These are phyloP conservation scores for Candida tunisiensis DNA, from an alignment of 1,139 yeast species.

Conservation along the genomic window DNA sequence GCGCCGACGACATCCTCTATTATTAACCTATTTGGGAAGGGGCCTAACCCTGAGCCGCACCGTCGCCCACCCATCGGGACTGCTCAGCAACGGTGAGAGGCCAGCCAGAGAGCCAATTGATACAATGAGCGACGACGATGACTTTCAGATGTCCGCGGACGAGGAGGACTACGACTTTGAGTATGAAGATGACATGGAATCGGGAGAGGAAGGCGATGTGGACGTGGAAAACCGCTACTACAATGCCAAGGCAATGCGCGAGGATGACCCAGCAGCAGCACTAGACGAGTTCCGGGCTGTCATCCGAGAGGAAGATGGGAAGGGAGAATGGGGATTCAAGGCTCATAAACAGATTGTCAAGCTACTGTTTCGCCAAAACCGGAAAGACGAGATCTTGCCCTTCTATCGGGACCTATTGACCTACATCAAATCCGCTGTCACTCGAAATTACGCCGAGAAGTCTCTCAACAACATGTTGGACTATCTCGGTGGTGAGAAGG, in stretches of 20 bases:
- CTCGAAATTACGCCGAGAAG: constrained; percentile 40
- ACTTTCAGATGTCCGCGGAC: constrained; percentile 7
- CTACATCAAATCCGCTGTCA: constrained; percentile 11
- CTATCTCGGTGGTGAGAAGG: constrained; percentile 23
- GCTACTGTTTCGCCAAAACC: constrained; percentile 24
- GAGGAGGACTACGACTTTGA: constrained; percentile 7
- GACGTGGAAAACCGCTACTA: constrained; percentile 36
- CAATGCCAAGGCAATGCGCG: constrained; percentile 33
- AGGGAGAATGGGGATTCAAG: constrained; percentile 29
- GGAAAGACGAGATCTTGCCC: constrained; percentile 20
- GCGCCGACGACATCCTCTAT: too few relatives aligned
- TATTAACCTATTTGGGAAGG: too few relatives aligned
- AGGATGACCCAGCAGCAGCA: constrained; percentile 37
- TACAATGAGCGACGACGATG: constrained; percentile 6
- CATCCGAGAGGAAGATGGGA: constrained; percentile 14
- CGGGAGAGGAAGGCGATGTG: constrained; percentile 9
- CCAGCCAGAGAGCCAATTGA: constrained; percentile 2
- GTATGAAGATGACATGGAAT: constrained; percentile 12
- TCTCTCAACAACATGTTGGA: constrained; percentile 40
- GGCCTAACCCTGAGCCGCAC: too few relatives aligned
- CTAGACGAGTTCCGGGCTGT: constrained; percentile 26
- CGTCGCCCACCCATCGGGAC: too few relatives aligned
- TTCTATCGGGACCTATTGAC: constrained; percentile 18
- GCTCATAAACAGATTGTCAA: constrained; percentile 53
- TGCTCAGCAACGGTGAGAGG: background rate